A percentile compares a stretch with the other conserved stretches of the same genome.
phyloP scores from a whole-genome alignment of 225 moss, liverwort and hornwort genomes.

The Physcomitrellopsis africana region DNA sequence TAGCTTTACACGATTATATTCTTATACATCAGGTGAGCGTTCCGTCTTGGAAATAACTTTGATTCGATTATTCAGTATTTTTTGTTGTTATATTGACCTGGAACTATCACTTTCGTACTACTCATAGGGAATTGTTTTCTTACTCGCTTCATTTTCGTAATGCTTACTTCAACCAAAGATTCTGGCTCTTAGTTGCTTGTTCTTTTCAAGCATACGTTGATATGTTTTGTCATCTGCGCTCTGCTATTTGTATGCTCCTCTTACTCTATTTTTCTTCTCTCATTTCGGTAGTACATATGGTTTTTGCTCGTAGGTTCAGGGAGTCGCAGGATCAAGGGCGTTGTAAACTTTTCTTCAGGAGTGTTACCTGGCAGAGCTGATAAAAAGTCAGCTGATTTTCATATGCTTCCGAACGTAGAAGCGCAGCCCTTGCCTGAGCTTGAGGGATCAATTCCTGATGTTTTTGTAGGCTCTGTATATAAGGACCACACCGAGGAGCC shows the following conservation, averaged over 20 bases:
- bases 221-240: constrained; percentile 11
- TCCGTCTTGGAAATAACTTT: not conserved
- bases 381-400: constrained; percentile 69
- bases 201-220: constrained; percentile 9
- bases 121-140: not conserved
- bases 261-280: constrained; percentile 11
- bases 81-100: constrained; percentile 17
- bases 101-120: not conserved
- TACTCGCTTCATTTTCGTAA: constrained; percentile 5
- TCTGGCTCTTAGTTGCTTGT: constrained; percentile 1
- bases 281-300: constrained; percentile 27
- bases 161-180: constrained; percentile 14
- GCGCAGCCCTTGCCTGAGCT: constrained; percentile 45
- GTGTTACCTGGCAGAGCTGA: constrained; percentile 60
- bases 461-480: constrained; percentile 37
- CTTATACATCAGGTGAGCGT: constrained; percentile 41
- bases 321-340: constrained; percentile 44
- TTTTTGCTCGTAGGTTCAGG: constrained; percentile 43
- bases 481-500: constrained; percentile 56
- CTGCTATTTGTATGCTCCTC: not conserved
- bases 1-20: constrained; percentile 50
- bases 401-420: constrained; percentile 64
- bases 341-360: constrained; percentile 37
- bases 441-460: constrained; percentile 51
- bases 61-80: not conserved